Base-by-base conservation (phyloP, 176 grass and related monocot species). In the Zoysia pacifica region DNA sequence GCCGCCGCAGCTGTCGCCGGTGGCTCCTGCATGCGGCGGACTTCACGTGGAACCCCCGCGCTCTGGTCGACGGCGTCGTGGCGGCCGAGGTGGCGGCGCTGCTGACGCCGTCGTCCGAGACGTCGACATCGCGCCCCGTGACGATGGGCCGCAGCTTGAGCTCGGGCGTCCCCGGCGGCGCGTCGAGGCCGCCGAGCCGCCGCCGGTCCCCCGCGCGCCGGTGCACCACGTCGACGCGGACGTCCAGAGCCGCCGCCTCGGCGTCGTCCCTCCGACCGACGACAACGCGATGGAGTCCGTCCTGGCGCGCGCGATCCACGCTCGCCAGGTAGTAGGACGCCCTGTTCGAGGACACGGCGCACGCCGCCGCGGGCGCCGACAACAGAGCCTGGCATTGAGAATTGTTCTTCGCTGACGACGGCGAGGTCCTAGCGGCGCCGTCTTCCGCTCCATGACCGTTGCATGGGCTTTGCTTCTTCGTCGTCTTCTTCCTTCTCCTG, bases 61-160 rank as follows among this genome's bases (percentile, higher is more conserved):
- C 72, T 61, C 72, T 77, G 80, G 66, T 81, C 7, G 81, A 85
- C 49, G 86, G 91, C 46, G 83, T 91, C 45, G 89, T 88, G 52
- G 83, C 76, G 5, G 82, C 83, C 65, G 73, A 84, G 64, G 78
- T 73, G 28, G 84, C 65, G 38, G 66, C 59, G 74, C 70, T 85
- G 5, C 65, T 15, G 42, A 16, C 43, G 2, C 16, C 52, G 69
- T 10, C 44, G 20, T 84, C 82, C 15, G 61, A n/a, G 20, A 47
- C 18, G 42, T 79, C 68, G 63, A 8, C 61, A 7, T 54, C 45
- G 52, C n/a, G 76, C 74, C 86, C 84, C 61, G 91, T 94, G 74
- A 90, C 52, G 79, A 97, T 92, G 76, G 68, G 91, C 58, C 81
- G 79, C 47, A 97, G 89, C 75, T 93, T 91, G 48, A 94, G 80